A percentile compares a stretch with the other conserved stretches of the same genome.
These are phyloP conservation scores for Rhodomyrtus psidioides DNA, from an alignment of 441 rosid genomes.

Conservation along the genomic window DNA sequence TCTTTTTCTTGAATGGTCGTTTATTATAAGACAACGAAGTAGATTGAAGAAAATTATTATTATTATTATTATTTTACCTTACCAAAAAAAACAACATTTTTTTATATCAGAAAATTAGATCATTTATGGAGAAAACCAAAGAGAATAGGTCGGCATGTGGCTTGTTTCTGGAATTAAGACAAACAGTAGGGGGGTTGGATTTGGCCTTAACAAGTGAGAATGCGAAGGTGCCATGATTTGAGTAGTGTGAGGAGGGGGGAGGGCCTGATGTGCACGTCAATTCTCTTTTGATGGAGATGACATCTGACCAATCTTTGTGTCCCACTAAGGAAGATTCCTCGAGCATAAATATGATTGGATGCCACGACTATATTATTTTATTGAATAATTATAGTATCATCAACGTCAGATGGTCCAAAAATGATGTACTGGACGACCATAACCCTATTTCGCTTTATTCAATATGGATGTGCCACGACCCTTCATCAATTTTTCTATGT, in stretches of 20 bases:
- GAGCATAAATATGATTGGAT: background rate
- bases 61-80: no score
- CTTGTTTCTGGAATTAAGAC: slow-evolving; percentile 13
- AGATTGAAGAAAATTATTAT: no score
- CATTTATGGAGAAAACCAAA: background rate
- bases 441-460: background rate
- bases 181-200: slow-evolving; percentile 7
- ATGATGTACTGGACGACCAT: background rate
- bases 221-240: slow-evolving; percentile 25
- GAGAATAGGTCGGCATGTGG: slow-evolving; percentile 17
- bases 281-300: slow-evolving; percentile 14
- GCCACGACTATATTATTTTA: background rate
- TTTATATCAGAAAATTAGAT: background rate
- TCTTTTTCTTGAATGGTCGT: background rate
- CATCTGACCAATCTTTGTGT: slow-evolving; percentile 22
- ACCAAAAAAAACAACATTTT: background rate
- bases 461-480: background rate
- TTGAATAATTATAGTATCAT: background rate
- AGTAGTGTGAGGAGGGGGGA: slow-evolving; percentile 1
- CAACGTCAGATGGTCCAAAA: background rate
- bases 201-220: background rate
- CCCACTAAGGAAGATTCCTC: slow-evolving; percentile 9
- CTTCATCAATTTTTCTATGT: background rate
- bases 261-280: slow-evolving; percentile 15
- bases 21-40: background rate